Conservation (phyloP, 2,329 filamentous ascomycete species). For the Thermomyces lanuginosus region DNA sequence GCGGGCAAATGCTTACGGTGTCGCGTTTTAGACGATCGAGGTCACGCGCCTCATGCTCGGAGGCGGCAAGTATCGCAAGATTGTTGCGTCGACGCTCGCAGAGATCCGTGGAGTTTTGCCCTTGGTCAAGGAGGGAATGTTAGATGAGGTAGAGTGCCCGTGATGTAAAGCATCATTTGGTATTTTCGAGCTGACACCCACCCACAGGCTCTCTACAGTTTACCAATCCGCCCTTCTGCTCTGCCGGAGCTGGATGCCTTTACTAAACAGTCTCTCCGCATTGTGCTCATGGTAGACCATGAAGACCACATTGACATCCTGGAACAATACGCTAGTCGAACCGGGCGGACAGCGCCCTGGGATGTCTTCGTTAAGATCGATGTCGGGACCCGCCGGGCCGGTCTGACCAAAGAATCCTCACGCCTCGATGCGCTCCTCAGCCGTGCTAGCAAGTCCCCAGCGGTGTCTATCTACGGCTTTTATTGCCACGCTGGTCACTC, state of each 20-base stretch:
- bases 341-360: constrained; percentile 11
- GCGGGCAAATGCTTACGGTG: constrained; percentile 1
- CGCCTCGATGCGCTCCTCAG: constrained; percentile 14
- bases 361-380: constrained; percentile 25
- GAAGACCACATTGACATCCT: constrained; percentile 18
- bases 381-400: constrained; percentile 22
- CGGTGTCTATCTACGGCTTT: constrained; percentile 20
- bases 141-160: constrained; percentile 23
- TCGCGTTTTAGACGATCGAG: constrained; percentile 10
- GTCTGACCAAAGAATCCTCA: constrained; percentile 13
- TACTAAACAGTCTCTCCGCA: constrained; percentile 3
- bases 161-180: too few species aligned
- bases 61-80: constrained; percentile 21
- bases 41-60: constrained; percentile 28
- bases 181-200: background rate
- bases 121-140: constrained; percentile 23
- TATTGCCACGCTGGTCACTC: constrained; percentile 27
- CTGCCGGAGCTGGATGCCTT: constrained; percentile 5
- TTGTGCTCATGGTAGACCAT: constrained; percentile 14
- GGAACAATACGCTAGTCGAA: constrained; percentile 9
- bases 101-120: constrained; percentile 27
- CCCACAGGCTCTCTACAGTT: constrained; percentile 21
- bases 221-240: constrained; percentile 21
- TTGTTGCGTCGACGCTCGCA: constrained; percentile 26
- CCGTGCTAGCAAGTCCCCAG: constrained; percentile 13